Conservation (phyloP, 192 early-diverging fungal genomes). For the Tieghemiomyces parasiticus region DNA sequence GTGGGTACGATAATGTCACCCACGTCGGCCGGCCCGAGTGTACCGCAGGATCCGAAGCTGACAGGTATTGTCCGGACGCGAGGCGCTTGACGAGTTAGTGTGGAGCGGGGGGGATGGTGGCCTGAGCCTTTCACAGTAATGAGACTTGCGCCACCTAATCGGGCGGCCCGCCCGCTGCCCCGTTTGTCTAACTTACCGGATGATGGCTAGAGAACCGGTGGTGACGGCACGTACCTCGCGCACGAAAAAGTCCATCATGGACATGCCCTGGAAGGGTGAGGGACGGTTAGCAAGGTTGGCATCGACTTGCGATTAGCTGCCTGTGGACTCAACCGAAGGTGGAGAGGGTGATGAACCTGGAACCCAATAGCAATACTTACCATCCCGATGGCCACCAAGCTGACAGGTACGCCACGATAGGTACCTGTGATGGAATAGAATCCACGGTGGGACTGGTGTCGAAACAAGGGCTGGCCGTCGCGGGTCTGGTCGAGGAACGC, state of each 20-base stretch:
- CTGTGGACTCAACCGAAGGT: no score
- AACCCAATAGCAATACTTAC: constrained; percentile 13
- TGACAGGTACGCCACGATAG: constrained; percentile 56
- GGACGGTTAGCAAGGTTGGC: no score
- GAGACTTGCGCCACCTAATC: no score
- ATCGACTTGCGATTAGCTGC: no score
- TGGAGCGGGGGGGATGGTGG: no score
- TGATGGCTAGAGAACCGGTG: constrained; percentile 58
- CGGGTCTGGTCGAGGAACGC: constrained; percentile 40
- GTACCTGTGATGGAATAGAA: constrained; percentile 77
- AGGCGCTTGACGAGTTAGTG: no score
- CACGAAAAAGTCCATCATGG: constrained; percentile 88
- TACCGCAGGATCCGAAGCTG: constrained; percentile 69
- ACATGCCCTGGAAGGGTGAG: constrained; percentile 53
- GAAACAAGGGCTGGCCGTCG: constrained; percentile 25
- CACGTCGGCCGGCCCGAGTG: constrained; percentile 31
- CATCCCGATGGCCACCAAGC: constrained; percentile 77
- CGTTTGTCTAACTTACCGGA: constrained; percentile 27
- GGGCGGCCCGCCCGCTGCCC: no score
- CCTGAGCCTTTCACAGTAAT: no score
- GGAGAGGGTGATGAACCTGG: constrained; percentile 1
- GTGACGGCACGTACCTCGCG: constrained; percentile 70
- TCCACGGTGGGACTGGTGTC: constrained; percentile 49
- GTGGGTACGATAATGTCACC: constrained; percentile 60
- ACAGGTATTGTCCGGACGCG: neutral